Conservation (phyloP, 2,329 filamentous ascomycete genomes). For the Colletotrichum falcatum region DNA sequence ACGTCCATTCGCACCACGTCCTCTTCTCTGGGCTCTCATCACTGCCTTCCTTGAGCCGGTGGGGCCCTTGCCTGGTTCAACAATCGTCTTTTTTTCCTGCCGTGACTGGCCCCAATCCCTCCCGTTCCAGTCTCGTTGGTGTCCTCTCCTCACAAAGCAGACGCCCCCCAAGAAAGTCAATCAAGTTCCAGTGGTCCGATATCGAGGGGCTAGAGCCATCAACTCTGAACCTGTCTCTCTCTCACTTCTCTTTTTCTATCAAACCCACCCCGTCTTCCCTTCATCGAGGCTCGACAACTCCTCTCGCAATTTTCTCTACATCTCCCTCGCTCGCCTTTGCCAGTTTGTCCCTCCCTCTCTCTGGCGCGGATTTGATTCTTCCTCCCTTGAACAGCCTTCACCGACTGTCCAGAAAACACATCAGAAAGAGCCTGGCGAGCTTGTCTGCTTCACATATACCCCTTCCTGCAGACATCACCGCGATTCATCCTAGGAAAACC, state of each 20-base stretch:
- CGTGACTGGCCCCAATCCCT: slow-evolving; percentile 35
- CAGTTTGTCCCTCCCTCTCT: slow-evolving; percentile 39
- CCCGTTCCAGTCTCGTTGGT: slow-evolving; percentile 23
- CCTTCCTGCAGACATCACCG: slow-evolving; percentile 30
- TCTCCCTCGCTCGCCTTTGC: slow-evolving; percentile 39
- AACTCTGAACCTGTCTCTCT: slow-evolving; percentile 21
- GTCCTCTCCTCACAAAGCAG: slow-evolving; percentile 34
- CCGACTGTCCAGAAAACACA: slow-evolving; percentile 26
- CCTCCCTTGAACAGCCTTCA: slow-evolving; percentile 37
- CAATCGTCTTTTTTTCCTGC: slow-evolving; percentile 41
- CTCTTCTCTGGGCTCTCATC: slow-evolving; percentile 28
- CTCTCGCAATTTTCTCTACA: slow-evolving; percentile 31
- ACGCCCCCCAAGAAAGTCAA: slow-evolving; percentile 41
- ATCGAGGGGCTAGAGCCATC: slow-evolving; percentile 39
- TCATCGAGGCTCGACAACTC: slow-evolving; percentile 31
- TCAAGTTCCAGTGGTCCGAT: slow-evolving; percentile 40
- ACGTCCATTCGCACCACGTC: slow-evolving; percentile 13
- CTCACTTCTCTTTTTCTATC: slow-evolving; percentile 34
- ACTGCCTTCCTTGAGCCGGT: slow-evolving; percentile 38
- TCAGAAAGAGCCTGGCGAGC: slow-evolving; percentile 32
- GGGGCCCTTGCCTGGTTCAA: slow-evolving; percentile 42
- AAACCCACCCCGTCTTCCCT: slow-evolving; percentile 40
- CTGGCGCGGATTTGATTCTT: slow-evolving; percentile 37
- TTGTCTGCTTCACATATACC: slow-evolving; percentile 39
- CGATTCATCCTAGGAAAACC: slow-evolving; percentile 18